A percentile compares a stretch with the other conserved stretches of the same genome.
Conservation (phyloP, 1,284 basidiomycete species). For the Ustilago tritici region DNA sequence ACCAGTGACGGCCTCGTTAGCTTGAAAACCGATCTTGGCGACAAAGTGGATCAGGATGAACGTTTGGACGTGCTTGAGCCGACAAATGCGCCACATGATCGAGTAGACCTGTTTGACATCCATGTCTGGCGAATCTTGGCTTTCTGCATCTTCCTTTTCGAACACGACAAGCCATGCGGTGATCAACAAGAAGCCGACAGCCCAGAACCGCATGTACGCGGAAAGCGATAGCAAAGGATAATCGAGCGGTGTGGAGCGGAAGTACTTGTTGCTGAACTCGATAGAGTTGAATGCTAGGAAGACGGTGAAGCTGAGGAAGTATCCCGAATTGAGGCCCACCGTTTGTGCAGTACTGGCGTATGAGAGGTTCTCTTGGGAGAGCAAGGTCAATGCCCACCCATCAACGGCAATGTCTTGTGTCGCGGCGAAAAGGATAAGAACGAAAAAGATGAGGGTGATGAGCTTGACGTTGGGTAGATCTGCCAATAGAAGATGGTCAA, state of each 20-base stretch:
- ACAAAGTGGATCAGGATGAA: slow-evolving; percentile 89
- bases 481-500: slow-evolving; percentile 82
- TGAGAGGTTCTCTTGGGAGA: slow-evolving; percentile 93
- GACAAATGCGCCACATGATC: slow-evolving; percentile 93
- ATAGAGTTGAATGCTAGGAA: slow-evolving; percentile 97
- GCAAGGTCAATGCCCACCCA: slow-evolving; percentile 96
- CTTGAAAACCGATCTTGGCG: slow-evolving; percentile 94
- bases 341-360: slow-evolving; percentile 99
- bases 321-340: slow-evolving; percentile 94
- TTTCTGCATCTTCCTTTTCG: slow-evolving; percentile 81
- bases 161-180: slow-evolving; percentile 89
- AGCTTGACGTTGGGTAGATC: slow-evolving; percentile 82
- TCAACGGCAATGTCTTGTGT: slow-evolving; percentile 99
- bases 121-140: slow-evolving; percentile 77
- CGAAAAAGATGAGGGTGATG: slow-evolving; percentile 88
- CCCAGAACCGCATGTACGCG: slow-evolving; percentile 89
- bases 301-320: slow-evolving; percentile 95
- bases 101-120: slow-evolving; percentile 90
- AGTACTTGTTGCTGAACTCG: slow-evolving; percentile 87
- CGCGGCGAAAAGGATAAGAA: slow-evolving; percentile 89
- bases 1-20: slow-evolving; percentile 90
- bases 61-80: slow-evolving; percentile 89
- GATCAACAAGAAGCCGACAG: slow-evolving; percentile 81
- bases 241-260: slow-evolving; percentile 74
- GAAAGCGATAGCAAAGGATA: slow-evolving; percentile 84